A percentile compares a stretch with the other conserved stretches of the same genome.
Evolutionary conservation across 192 early-diverging fungal genomes (phyloP).

Genomic region (Umbelopsis isabellina): DNA sequence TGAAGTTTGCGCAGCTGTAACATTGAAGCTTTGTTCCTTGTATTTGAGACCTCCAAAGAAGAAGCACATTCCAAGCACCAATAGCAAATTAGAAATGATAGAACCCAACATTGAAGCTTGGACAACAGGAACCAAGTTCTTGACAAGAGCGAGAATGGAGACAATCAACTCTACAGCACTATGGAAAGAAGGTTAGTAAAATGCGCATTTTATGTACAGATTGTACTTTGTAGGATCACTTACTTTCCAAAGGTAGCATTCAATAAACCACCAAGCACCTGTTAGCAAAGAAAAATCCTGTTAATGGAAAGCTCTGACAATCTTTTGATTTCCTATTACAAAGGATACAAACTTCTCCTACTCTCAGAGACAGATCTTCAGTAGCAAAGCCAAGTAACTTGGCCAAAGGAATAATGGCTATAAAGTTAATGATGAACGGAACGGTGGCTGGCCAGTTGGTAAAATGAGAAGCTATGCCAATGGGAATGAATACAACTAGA

Average conservation of each 20-base stretch:
- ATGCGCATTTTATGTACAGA: not conserved
- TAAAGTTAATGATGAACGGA: conserved; percentile 83
- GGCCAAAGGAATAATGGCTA: conserved; percentile 88
- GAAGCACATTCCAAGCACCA: conserved; percentile 89
- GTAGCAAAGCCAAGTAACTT: conserved; percentile 88
- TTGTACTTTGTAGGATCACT: not conserved
- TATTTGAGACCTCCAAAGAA: conserved; percentile 80
- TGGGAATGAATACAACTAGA: conserved; percentile 75
- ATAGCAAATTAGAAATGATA: conserved; percentile 84
- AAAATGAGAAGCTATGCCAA: conserved; percentile 70
- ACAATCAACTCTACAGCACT: conserved; percentile 90
- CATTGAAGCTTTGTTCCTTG: conserved; percentile 71
- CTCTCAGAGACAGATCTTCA: conserved; percentile 76
- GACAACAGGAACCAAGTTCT: conserved; percentile 81
- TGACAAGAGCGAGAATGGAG: conserved; percentile 76
- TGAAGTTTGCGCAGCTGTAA: conserved; percentile 76
- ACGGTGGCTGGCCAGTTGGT: conserved; percentile 67
- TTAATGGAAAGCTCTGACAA: not conserved
- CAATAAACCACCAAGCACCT: conserved; percentile 83
- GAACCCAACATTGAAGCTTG: conserved; percentile 90
- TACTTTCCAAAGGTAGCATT: conserved; percentile 63
- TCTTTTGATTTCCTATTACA: not conserved
- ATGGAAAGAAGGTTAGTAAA: conserved; percentile 65
- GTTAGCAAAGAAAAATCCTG: conserved; percentile 7
- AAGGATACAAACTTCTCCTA: conserved; percentile 54